Base-by-base conservation (phyloP, 164 flowering plant species). In the Nymphaea colorata region DNA sequence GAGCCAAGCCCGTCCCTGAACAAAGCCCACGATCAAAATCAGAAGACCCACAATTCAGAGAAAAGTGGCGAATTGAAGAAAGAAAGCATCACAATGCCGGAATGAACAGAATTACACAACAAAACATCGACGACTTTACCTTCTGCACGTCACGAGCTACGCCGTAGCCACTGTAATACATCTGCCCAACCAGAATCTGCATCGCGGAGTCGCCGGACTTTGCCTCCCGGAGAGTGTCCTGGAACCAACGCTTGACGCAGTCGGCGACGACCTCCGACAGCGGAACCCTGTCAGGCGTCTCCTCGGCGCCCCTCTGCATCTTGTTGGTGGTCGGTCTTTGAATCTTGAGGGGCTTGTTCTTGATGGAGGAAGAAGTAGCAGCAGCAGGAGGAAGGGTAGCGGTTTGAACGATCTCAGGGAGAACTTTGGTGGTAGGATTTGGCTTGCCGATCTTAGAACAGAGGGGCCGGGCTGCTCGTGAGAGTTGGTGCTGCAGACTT, bases 121-220 rank as follows among this genome's bases (percentile, higher is more conserved):
- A 4, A 18, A 17, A 12, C 43, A 65, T 12, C 8, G 43, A 42
- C 8, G 8, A 14, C 25, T 25, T 36, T 43, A 69, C 99, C 96
- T 82, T 89, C 53, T 81, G 79, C 4, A 72, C 72, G 73, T 94
- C 87, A 78, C 67, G 84, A 41, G 86, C 68, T 17, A 88, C 82
- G 6, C 99, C 99, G 79, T 94, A 91, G 44, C 99, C 99, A 59
- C 80, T 86, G 70, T 44, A 76, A 75, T 91, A 94, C 98, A 94
- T 91, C 83, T 91, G 98, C 43, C 92, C 94, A 43, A 91, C 96
- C 71, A 94, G 76, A 15, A 91, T 83, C 80, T 91, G 96, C 99
- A 90, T 94, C 44, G 76, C 59, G 5, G 10, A 60, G 64, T 94
- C 96, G 3, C 99, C 99, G 3, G 83, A 81, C 68, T 81, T 86